A percentile compares a stretch with the other conserved stretches of the same genome.
Evolutionary conservation across 2,329 filamentous ascomycete genomes (phyloP).

Genomic region (Hymenoscyphus linearis): DNA sequence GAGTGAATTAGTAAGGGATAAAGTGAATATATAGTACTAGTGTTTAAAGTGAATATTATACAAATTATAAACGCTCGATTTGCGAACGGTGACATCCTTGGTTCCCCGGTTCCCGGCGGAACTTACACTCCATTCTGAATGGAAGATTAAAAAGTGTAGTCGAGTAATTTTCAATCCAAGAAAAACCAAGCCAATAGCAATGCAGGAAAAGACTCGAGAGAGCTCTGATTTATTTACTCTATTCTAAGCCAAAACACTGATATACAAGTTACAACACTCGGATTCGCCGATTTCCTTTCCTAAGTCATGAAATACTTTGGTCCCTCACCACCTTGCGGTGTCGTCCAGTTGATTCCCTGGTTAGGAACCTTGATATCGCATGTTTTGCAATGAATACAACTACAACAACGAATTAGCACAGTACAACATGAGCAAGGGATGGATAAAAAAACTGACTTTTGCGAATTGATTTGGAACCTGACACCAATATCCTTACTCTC

Average conservation of each 20-base stretch:
- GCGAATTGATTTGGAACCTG: slow-evolving; percentile 93
- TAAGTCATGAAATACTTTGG: slow-evolving; percentile 66
- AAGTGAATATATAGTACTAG: too few relatives aligned
- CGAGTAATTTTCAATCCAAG: too few relatives aligned
- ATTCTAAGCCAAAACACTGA: neutral
- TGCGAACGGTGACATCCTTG: too few relatives aligned
- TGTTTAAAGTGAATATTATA: too few relatives aligned
- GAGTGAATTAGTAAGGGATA: too few relatives aligned
- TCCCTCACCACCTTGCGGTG: slow-evolving; percentile 83
- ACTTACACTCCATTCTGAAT: too few relatives aligned
- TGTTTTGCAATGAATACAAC: slow-evolving; percentile 99
- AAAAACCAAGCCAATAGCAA: too few relatives aligned
- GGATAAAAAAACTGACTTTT: slow-evolving; percentile 66
- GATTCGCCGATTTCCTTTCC: neutral
- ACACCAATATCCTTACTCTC: slow-evolving; percentile 80
- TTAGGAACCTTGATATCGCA: slow-evolving; percentile 97
- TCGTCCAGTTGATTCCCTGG: slow-evolving; percentile 93
- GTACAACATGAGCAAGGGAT: neutral
- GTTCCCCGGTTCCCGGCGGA: too few relatives aligned
- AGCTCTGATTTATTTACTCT: neutral
- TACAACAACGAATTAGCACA: slow-evolving; percentile 36
- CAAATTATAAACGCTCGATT: too few relatives aligned
- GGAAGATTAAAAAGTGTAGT: too few relatives aligned
- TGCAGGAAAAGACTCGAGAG: too few relatives aligned
- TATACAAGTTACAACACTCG: neutral